Evolutionary conservation across 1,284 basidiomycete genomes (phyloP), one percentile per base, ranked within the genome.

Genomic region (Erythrobasidium hasegawianum): DNA sequence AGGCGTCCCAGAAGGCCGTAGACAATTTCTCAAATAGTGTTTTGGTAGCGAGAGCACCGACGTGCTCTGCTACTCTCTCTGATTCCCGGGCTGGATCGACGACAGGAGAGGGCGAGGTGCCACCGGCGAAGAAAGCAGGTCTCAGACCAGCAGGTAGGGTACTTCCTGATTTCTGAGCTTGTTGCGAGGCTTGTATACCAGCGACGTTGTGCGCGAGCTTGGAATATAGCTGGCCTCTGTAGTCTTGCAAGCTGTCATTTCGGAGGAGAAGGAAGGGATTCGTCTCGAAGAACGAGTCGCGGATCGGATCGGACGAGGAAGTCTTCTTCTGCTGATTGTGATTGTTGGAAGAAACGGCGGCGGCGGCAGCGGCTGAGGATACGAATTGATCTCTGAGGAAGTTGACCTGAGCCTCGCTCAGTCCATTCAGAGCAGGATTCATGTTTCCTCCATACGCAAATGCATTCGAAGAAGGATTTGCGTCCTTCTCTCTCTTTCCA

Each of bases 1-100:
- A 80, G 2, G 80, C 80, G 9, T 77, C 76, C 71, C 77, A 74
- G 76, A 81, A 80, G 1, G 79, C 77, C 2, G 72, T 72, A 1
- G 78, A 72, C 54, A 81, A 72, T 49, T 76, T 75, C 14, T 73
- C 70, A 8, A 79, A 73, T 59, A 81, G 77, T 58, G 79, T 78
- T 59, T 73, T 72, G 24, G 70, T 58, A 2, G 78, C 77, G 29
- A 75, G 67, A 11, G 68, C 57, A 2, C 73, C 76, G 20, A 75
- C 43, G 14, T n/a, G 70, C 16, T 69, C 59, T 5, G 73, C 70
- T 1, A 72, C 69, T 50, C 29, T 4, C 57, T 33, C 29, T 22
- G 56, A 24, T 26, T 53, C 55, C 20, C 33, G n/a, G 27, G 40
- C 38, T 11, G 41, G 16, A 8, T 39, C 39, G 39, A n/a, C 43